Base-by-base conservation (phyloP, 306 rosid species). In the Senna siamea region DNA sequence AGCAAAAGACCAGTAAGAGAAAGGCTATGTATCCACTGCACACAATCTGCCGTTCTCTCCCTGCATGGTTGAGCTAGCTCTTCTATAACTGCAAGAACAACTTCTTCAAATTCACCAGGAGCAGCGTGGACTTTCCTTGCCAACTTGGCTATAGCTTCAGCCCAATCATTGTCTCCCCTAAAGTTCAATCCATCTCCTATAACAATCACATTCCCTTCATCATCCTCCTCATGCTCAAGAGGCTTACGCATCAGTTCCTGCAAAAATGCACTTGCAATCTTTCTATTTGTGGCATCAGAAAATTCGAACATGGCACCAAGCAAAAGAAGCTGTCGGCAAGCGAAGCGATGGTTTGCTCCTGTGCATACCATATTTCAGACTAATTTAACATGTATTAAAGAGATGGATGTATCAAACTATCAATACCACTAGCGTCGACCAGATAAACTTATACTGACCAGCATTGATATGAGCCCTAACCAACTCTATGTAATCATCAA, bases 91-190 rank as follows among this genome's bases (percentile, higher is more conserved):
- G 83, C 83, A 61, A 94, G 87, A 82, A 89, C 67, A 75, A 84
- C 86, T 70, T 87, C 97, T 84, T 89, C 99, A 80, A 89, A 89
- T 80, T 92, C 97, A 82, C 99, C 97, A 41, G 78, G 66, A 54
- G 89, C 74, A 37, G 97, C 91, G 78, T 88, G 93, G 73, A 94
- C 99, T 89, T 78, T 94, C 72, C 74, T 86, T 68, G 86, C 93
- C 72, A 94, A 40, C 44, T 83, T 75, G 80, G 91, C 86, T 20
- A 92, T 88, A 8, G 97, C 89, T 70, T 85, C 87, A 50, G 97
- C 93, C 99, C 99, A 94, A 61, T 87, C 97, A 87, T 76, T 77
- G 69, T 94, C 97, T 37, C 99, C 99, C 62, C 99, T 92, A 82
- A 94, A 89, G 85, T 85, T 94, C 73, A 94, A 73, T 43, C 99